Evolutionary conservation across 768 basidiomycete species (phyloP), one percentile per base, ranked within the genome.

Genomic region (Agrocybe praecox): DNA sequence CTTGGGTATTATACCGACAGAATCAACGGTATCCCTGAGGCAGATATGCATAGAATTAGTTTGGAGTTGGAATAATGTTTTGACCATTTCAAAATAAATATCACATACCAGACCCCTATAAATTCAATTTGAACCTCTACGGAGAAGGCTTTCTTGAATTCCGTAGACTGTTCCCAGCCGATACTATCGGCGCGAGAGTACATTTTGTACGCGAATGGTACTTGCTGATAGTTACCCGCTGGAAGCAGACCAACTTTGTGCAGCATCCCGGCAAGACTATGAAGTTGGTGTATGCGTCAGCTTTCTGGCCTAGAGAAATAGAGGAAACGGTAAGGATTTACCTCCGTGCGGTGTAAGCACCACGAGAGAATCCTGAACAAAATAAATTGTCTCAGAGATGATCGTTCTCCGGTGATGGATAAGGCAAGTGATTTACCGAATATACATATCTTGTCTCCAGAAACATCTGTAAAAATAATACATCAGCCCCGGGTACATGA

Each of bases 121-220:
- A 87, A 86, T 18, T 86, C 81, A 24, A 87, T 81, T 1, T 76
- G 62, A 2, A 86, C 82, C 26, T 81, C 72, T 11, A 79, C 74
- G 2, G 77, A 81, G 61, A 87, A 85, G 0, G 82, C 75, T 26
- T 74, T 73, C 68, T 84, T 86, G 75, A 87, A 87, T 6, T 76
- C 76, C 22, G 73, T 74, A 1, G 81, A 80, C 65, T 80, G 76
- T 43, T 74, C 70, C 76, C 77, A 79, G 4, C 83, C 79, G 9
- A 72, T 55, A 1, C 75, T 62, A 57, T 89, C 83, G 1, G 80
- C 74, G 1, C 76, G 74, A 1, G 76, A 76, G 68, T 80, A 88
- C 79, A 88, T 84, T 60, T 80, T 79, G 69, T 83, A 87, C 11
- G 85, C 85, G 54, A 88, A 85, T 0, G 83, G 81, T 2, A 87